Evolutionary conservation across 345 rosid species (phyloP).

Genomic region (Geranium brycei): DNA sequence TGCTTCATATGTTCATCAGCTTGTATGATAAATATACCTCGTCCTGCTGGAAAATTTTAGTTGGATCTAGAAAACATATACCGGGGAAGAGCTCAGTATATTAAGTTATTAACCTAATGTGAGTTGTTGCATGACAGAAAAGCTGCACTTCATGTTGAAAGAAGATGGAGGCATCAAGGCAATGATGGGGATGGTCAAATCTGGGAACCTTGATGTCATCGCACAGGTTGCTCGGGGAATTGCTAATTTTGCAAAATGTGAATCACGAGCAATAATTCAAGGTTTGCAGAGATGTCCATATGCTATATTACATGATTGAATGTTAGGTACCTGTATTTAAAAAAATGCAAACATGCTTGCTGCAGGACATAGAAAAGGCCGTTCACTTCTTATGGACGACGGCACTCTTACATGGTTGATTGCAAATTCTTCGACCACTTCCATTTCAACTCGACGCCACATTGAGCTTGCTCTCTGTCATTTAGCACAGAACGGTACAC

Average conservation of each 20-base stretch:
- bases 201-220: constrained; percentile 50
- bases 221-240: constrained; percentile 93
- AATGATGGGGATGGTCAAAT: constrained; percentile 50
- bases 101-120: neutral
- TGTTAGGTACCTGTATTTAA: constrained; percentile 1
- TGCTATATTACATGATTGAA: constrained; percentile 1
- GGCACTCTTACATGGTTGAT: constrained; percentile 72
- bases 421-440: constrained; percentile 35
- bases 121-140: constrained; percentile 33
- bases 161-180: constrained; percentile 83
- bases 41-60: too few species aligned
- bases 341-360: constrained; percentile 9
- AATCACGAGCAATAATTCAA: constrained; percentile 66
- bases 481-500: constrained; percentile 79
- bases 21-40: too few species aligned
- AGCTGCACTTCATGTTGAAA: constrained; percentile 49
- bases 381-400: constrained; percentile 67
- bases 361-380: constrained; percentile 66
- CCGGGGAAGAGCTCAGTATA: neutral
- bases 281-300: constrained; percentile 24
- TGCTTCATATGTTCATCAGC: neutral
- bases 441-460: constrained; percentile 62
- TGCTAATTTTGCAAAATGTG: constrained; percentile 94
- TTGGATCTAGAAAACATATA: neutral
- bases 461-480: constrained; percentile 89